Percentiles rank a stretch among this genome's conserved stretches.
phyloP scores from a whole-genome alignment of 2,329 filamentous ascomycete genomes.

The Rutstroemia sp. region DNA sequence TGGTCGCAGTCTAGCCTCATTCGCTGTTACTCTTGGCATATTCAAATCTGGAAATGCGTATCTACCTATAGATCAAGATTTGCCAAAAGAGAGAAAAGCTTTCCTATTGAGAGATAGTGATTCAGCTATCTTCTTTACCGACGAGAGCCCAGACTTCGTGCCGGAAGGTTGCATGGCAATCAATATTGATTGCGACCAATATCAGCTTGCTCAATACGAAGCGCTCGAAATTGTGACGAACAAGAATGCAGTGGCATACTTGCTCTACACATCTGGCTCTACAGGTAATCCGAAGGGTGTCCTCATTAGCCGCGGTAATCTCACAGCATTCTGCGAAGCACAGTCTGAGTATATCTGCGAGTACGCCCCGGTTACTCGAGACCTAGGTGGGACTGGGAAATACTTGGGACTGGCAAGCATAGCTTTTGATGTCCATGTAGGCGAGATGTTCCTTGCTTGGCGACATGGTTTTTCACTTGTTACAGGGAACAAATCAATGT shows the following conservation, averaged over 20 bases:
- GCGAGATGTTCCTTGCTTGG: constrained; percentile 29
- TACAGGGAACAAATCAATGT: constrained; percentile 15
- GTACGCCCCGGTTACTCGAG: neutral
- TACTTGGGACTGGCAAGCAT: constrained; percentile 30
- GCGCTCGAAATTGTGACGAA: neutral
- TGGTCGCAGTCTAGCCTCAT: neutral
- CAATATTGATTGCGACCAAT: neutral
- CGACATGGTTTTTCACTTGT: constrained; percentile 25
- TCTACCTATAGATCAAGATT: neutral
- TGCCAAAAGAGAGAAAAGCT: neutral
- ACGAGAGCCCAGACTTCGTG: neutral
- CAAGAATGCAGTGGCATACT: constrained; percentile 37
- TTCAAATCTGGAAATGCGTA: constrained; percentile 3
- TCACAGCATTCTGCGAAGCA: neutral
- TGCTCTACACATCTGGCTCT: constrained; percentile 76
- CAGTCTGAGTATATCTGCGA: neutral
- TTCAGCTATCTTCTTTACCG: neutral
- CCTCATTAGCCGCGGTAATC: constrained; percentile 8
- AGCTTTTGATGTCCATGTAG: constrained; percentile 29
- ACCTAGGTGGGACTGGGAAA: constrained; percentile 18
- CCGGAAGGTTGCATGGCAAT: neutral
- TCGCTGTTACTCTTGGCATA: constrained; percentile 2
- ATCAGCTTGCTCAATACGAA: neutral
- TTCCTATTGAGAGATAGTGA: neutral
- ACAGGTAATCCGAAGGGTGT: constrained; percentile 81